These are phyloP conservation scores for Coniferiporia sulphurascens DNA, from an alignment of 1,284 basidiomycete species.

Conservation along the genomic window DNA sequence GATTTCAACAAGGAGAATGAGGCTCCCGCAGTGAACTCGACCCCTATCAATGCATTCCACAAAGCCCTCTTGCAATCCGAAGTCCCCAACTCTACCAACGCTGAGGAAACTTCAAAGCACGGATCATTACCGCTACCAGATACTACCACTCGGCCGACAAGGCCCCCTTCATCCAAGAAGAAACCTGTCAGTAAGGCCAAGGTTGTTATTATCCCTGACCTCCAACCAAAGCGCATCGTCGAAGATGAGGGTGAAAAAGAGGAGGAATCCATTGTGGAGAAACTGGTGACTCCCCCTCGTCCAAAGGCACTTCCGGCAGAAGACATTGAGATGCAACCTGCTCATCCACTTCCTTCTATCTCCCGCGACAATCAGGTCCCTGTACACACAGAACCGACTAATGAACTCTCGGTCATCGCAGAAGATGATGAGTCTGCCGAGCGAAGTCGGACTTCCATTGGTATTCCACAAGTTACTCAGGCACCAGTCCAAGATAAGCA, in stretches of 20 bases:
- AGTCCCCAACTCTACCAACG: conserved; percentile 16
- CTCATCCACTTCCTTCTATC: not conserved
- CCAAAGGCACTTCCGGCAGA: not conserved
- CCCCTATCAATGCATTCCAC: conserved; percentile 42
- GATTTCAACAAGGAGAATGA: conserved; percentile 37
- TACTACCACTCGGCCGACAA: not conserved
- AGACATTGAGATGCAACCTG: not conserved
- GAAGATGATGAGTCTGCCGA: conserved; percentile 62
- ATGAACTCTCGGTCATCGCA: conserved; percentile 62
- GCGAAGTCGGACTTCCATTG: conserved; percentile 18
- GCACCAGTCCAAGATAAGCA: not conserved
- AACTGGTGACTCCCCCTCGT: conserved; percentile 2
- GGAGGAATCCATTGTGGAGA: conserved; percentile 6
- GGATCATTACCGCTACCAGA: not conserved
- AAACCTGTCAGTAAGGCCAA: not conserved
- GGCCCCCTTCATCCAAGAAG: not conserved
- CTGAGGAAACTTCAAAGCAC: conserved; percentile 5
- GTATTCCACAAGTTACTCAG: not conserved
- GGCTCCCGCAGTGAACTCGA: conserved; percentile 25
- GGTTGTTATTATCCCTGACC: not conserved
- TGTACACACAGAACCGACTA: conserved; percentile 17
- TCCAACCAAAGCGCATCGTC: not conserved
- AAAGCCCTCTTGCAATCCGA: conserved; percentile 42
- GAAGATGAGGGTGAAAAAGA: conserved; percentile 10
- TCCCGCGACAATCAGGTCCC: not conserved